phyloP scores from a whole-genome alignment of 345 rosid genomes.

The Excoecaria cochinchinensis region DNA sequence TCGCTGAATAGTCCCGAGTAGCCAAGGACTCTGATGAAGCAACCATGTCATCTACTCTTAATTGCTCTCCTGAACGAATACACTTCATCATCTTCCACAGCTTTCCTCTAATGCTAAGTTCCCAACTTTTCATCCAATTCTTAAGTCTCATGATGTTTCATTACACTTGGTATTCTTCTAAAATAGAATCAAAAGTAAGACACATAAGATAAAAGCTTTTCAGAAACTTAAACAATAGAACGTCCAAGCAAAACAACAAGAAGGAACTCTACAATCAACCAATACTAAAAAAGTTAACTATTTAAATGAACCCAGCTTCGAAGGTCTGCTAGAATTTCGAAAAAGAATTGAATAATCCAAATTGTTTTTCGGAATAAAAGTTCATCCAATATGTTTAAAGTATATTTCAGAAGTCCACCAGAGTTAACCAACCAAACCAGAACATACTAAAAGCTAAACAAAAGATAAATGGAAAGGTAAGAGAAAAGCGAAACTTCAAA shows the following conservation, averaged over 20 bases:
- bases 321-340: background rate
- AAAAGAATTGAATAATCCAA: background rate
- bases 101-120: conserved; percentile 34
- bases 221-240: conserved; percentile 13
- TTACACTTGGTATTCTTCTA: conserved; percentile 35
- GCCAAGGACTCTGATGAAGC: conserved; percentile 77
- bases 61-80: conserved; percentile 57
- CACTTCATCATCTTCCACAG: conserved; percentile 69
- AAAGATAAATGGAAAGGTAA: background rate
- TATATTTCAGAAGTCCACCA: conserved; percentile 11
- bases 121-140: conserved; percentile 41
- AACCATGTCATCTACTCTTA: conserved; percentile 43
- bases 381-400: conserved; percentile 4
- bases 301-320: background rate
- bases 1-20: conserved; percentile 68
- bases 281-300: background rate
- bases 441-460: background rate
- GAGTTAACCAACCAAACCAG: conserved; percentile 4
- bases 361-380: background rate
- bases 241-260: background rate
- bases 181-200: conserved; percentile 14
- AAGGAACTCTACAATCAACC: background rate
- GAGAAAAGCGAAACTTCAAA: conserved; percentile 12
- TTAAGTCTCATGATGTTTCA: conserved; percentile 46
- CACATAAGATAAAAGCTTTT: conserved; percentile 19